phyloP scores from a whole-genome alignment of 225 moss, liverwort and hornwort species.

The Anthoceros angustus region DNA sequence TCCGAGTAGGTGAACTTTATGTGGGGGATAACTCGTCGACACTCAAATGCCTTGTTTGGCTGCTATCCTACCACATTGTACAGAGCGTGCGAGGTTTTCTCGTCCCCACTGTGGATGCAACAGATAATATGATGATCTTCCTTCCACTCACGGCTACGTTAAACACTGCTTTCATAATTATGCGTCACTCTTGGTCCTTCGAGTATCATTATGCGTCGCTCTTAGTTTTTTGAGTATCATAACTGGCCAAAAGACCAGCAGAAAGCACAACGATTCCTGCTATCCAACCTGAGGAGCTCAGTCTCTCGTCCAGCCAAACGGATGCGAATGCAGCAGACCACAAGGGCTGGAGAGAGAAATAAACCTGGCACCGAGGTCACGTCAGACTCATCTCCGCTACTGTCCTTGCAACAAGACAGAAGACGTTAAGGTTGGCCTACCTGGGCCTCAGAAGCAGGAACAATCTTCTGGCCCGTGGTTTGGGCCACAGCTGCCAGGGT shows the following conservation, averaged over 20 bases:
- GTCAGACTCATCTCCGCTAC: not conserved
- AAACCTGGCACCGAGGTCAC: not conserved
- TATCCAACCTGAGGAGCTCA: conserved; percentile 36
- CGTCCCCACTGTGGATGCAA: too few species aligned
- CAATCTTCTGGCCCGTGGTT: conserved; percentile 31
- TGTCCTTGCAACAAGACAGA: not conserved
- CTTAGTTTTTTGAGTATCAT: conserved; percentile 9
- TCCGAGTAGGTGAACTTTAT: not conserved
- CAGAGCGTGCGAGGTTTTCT: too few species aligned
- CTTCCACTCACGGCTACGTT: too few species aligned
- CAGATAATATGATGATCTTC: too few species aligned
- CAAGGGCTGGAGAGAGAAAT: not conserved
- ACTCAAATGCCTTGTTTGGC: too few species aligned
- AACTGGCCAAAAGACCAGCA: conserved; percentile 33
- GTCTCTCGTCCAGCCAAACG: conserved; percentile 10
- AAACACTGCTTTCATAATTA: too few species aligned
- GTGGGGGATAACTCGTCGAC: too few species aligned
- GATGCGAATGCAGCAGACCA: not conserved
- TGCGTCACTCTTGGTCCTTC: too few species aligned
- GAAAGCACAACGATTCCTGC: conserved; percentile 34
- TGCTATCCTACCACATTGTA: too few species aligned
- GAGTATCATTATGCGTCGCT: conserved; percentile 13
- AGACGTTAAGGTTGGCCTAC: conserved; percentile 7
- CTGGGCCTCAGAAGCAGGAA: conserved; percentile 48
- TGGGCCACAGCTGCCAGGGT: conserved; percentile 50